These are phyloP conservation scores for Gillenia trifoliata DNA, from an alignment of 306 rosid genomes.

Conservation along the genomic window DNA sequence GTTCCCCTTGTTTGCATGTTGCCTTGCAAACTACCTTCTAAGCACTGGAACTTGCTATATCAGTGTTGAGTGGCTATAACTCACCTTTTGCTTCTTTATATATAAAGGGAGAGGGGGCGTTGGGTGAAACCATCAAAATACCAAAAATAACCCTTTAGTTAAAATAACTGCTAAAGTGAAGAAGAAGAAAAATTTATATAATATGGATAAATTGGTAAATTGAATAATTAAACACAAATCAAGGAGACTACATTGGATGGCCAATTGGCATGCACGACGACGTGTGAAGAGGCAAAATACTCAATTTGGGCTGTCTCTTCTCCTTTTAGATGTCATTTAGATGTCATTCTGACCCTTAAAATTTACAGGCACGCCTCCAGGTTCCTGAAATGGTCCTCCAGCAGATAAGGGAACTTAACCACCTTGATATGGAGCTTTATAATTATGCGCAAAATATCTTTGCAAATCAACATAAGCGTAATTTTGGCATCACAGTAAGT, in stretches of 20 bases:
- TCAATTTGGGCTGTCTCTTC: neutral
- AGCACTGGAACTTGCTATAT: neutral
- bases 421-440: slow-evolving; percentile 86
- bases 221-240: too few species aligned
- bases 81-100: neutral
- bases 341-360: slow-evolving; percentile 1
- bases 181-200: too few species aligned
- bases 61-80: neutral
- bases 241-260: too few species aligned
- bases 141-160: too few species aligned
- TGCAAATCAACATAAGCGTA: slow-evolving; percentile 45
- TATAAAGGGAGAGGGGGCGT: too few species aligned
- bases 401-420: slow-evolving; percentile 61
- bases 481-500: slow-evolving; percentile 45
- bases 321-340: neutral
- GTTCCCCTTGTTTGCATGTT: neutral
- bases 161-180: neutral
- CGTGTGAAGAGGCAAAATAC: neutral
- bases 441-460: slow-evolving; percentile 62
- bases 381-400: slow-evolving; percentile 56
- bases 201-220: slow-evolving; percentile 2
- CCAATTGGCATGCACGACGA: neutral
- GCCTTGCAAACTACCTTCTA: neutral
- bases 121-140: neutral
- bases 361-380: slow-evolving; percentile 67